Evolutionary conservation across 2,329 filamentous ascomycete genomes (phyloP).

Genomic region (Hypoxylon sp.): DNA sequence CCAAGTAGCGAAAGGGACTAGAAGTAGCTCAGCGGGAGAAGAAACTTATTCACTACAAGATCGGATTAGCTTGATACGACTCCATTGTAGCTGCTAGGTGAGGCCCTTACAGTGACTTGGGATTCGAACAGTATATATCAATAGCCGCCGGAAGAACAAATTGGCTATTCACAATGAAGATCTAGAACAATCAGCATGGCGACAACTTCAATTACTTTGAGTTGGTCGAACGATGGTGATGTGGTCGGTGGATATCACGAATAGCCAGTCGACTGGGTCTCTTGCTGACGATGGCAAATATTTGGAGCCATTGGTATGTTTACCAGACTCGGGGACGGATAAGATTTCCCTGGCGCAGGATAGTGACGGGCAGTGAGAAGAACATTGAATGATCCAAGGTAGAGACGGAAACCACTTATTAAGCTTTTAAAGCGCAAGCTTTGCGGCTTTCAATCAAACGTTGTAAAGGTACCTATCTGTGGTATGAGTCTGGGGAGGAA

Average conservation of each 20-base stretch:
- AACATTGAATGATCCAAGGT: constrained; percentile 5
- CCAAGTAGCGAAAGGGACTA: constrained; percentile 6
- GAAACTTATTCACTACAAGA: constrained; percentile 10
- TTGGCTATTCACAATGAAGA: constrained; percentile 1
- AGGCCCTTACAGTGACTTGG: constrained; percentile 18
- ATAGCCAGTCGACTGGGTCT: constrained; percentile 38
- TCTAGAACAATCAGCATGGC: constrained; percentile 21
- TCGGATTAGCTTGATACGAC: constrained; percentile 15
- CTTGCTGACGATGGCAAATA: constrained; percentile 35
- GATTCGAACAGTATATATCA: background rate
- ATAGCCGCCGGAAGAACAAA: constrained; percentile 2
- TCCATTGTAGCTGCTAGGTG: background rate
- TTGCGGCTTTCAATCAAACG: constrained; percentile 1
- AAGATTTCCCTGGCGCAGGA: constrained; percentile 14
- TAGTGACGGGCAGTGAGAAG: constrained; percentile 7
- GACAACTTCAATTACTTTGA: constrained; percentile 10
- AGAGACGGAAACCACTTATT: constrained; percentile 18
- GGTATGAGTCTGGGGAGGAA: constrained; percentile 32
- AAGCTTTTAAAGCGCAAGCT: constrained; percentile 18
- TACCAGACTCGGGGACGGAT: constrained; percentile 17
- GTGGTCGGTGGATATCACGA: constrained; percentile 35
- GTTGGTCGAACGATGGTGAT: constrained; percentile 28
- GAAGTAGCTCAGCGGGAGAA: background rate
- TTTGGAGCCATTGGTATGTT: constrained; percentile 43
- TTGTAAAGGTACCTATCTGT: constrained; percentile 19